Evolutionary conservation across 169 alveolate genomes (phyloP), one percentile per base, ranked within the genome.

Genomic region (Plasmodium knowlesi): DNA sequence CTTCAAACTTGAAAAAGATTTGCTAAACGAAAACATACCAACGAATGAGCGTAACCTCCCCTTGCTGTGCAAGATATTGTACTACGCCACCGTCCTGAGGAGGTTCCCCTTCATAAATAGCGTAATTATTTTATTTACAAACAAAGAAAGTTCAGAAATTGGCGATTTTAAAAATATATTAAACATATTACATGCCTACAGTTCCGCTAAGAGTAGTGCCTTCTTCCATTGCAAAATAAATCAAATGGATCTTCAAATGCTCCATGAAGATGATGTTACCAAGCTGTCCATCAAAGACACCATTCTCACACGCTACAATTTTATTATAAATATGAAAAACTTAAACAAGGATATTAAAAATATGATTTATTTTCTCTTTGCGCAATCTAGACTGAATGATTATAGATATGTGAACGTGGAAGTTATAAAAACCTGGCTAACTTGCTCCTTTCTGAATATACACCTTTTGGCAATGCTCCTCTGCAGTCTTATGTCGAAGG

Each of bases 391-490:
- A 41, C 74, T 91, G 39, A 91, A 91, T 82, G 85, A 70, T 70
- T 91, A 91, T 28, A 22, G 80, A 46, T 81, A 41, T 70, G 79
- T 91, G 70, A 91, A 91, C 74, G 53, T 37, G 39, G 92, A 91
- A 43, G 39, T 3, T 16, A 71, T 91, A 72, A 71, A 41, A 12
- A 9, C 14, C 4, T 72, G 80, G 73, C 57, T 91, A 12, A 43
- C 43, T n/a, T 81, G 16, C 39, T 91, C 92, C 39, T 91, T 91
- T 91, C 32, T 91, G 76, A 91, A 91, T 57, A 91, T 91, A 81
- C 95, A 82, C 76, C 5, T 91, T 3, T 54, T 91, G 32, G 73
- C 82, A 6, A 80, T 81, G 30, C 57, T 91, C 61, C 91, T 91
- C 39, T 81, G 76, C 61, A 81, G 54, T 43, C 79, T 82, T 25